These are phyloP conservation scores for Cryphonectria radicalis DNA, from an alignment of 2,329 filamentous ascomycete species.

Conservation along the genomic window DNA sequence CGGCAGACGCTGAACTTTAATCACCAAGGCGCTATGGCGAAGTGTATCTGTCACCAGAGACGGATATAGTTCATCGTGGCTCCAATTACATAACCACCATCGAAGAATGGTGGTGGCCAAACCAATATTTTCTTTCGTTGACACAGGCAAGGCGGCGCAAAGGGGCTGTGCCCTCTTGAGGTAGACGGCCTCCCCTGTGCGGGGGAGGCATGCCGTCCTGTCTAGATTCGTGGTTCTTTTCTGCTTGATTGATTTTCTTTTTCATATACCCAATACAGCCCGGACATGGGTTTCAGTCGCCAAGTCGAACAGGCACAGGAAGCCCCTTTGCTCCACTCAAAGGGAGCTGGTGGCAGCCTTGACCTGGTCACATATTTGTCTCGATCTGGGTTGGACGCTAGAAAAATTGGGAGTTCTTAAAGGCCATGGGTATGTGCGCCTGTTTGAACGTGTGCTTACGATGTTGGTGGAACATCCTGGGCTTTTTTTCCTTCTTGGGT, in stretches of 20 bases:
- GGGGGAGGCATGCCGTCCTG: neutral
- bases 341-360: neutral
- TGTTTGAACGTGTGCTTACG: neutral
- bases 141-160: constrained; percentile 14
- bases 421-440: neutral
- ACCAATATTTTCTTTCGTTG: constrained; percentile 17
- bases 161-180: constrained; percentile 20
- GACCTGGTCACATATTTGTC: neutral
- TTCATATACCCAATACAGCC: constrained; percentile 28
- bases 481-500: neutral
- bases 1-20: neutral
- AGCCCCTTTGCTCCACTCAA: too few relatives aligned
- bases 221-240: neutral
- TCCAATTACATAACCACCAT: neutral
- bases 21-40: neutral
- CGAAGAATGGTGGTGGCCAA: neutral
- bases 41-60: neutral
- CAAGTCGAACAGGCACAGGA: neutral
- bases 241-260: constrained; percentile 17
- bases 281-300: neutral
- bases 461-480: neutral
- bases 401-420: neutral
- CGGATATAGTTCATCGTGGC: neutral
- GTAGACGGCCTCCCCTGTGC: neutral
- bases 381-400: neutral